Evolutionary conservation across 371 early-diverging fungal genomes (phyloP), one percentile per base, ranked within the genome.

Genomic region (Capillidium heterosporum): DNA sequence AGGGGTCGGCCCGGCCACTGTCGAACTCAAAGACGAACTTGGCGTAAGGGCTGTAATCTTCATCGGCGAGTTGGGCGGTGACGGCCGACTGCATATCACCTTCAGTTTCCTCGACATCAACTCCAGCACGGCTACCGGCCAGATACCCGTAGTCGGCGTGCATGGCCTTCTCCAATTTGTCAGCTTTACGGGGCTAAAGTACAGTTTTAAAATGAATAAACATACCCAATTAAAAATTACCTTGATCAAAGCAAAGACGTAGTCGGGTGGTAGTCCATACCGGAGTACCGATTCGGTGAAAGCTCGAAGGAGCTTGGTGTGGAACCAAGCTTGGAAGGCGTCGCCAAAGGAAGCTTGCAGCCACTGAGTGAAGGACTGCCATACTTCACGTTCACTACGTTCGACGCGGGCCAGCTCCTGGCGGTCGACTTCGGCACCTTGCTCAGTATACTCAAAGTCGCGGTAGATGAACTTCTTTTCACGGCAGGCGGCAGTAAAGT

Each of bases 221-320:
- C 59, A 32, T 35, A 24, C 2, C 10, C 13, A 15, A 59, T 47
- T 56, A 23, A 44, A 7, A 42, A 62, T 58, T 60, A 85, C 85
- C 67, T 78, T 78, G 58, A 95, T 76, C 8, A 85, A 64, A 60
- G 86, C 81, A 1, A 92, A 77, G 58, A 85, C 75, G 65, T 92
- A 97, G 63, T 95, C 88, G 21, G 95, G 90, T 24, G 98, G 94
- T 21, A 95, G 73, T 24, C 98, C 98, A 65, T 95, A 95, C 53
- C 96, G 89, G 63, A 97, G 69, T 0, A 97, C 80, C n/a, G 89
- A 89, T 65, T 97, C 98, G 29, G 93, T 92, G 74, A 88, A 93
- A 31, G 90, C 80, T 7, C 96, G 80, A 43, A 97, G 68, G 0
- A 85, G 86, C 69, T 95, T 97, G 58, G 92, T 63, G 60, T 97